Conservation (phyloP, 2,329 filamentous ascomycete genomes). For the Fusarium stilboides region DNA sequence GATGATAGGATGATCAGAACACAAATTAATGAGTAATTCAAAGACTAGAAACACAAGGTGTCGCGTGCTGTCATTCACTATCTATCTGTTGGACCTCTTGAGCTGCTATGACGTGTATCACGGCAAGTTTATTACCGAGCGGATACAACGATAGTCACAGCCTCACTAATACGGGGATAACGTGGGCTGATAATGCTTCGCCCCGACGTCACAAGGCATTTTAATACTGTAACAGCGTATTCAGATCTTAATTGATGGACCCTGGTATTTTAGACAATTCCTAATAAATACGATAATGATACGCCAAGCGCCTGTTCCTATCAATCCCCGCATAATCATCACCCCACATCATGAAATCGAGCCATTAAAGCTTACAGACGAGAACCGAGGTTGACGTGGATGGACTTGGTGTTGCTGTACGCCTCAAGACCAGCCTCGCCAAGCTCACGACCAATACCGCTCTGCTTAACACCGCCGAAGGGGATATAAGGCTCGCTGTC, state of each 20-base stretch:
- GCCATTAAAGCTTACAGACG: conserved; percentile 35
- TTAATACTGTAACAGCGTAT: neutral
- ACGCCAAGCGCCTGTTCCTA: conserved; percentile 38
- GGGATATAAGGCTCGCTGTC: conserved; percentile 49
- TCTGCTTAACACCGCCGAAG: conserved; percentile 51
- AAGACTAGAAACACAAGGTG: conserved; percentile 13
- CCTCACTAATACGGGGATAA: conserved; percentile 3
- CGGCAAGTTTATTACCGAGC: conserved; percentile 14
- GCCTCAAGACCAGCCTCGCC: conserved; percentile 49
- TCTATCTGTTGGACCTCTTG: conserved; percentile 7
- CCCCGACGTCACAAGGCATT: conserved; percentile 12
- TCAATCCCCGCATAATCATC: neutral
- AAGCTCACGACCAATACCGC: conserved; percentile 48
- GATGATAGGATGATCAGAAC: neutral
- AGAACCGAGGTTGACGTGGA: conserved; percentile 49
- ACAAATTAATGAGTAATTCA: neutral
- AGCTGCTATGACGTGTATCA: conserved; percentile 40
- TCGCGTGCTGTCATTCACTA: conserved; percentile 32
- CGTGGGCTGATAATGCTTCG: conserved; percentile 19
- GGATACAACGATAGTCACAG: conserved; percentile 10
- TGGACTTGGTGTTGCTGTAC: conserved; percentile 48
- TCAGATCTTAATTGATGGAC: neutral
- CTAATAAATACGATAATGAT: conserved; percentile 22
- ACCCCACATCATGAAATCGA: conserved; percentile 1
- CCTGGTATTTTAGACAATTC: conserved; percentile 27